Percentiles rank a stretch among this genome's conserved stretches.
phyloP scores from a whole-genome alignment of 495 filamentous ascomycete genomes.

The Daldinia loculata region DNA sequence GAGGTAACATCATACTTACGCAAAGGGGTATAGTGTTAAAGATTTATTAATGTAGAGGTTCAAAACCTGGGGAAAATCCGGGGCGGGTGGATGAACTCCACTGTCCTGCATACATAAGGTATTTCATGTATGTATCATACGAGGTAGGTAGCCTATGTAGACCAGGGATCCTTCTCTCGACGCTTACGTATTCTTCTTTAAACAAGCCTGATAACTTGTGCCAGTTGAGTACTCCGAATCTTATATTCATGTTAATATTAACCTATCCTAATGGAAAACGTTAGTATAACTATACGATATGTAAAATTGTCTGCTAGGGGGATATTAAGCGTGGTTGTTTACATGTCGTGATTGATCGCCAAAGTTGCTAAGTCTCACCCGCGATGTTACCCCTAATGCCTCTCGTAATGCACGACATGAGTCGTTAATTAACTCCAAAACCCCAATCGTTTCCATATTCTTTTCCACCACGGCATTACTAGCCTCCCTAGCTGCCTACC shows the following conservation, averaged over 20 bases:
- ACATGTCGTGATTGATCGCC: background rate
- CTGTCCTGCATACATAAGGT: conserved; percentile 20
- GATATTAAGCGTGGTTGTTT: background rate
- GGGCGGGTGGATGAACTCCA: conserved; percentile 35
- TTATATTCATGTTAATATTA: background rate
- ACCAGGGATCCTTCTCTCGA: conserved; percentile 7
- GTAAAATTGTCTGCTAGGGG: background rate
- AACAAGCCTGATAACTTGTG: background rate
- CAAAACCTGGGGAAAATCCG: conserved; percentile 45
- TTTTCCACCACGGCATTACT: conserved; percentile 26
- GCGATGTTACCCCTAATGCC: conserved; percentile 38
- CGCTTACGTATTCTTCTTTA: background rate
- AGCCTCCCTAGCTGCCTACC: background rate
- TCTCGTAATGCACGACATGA: conserved; percentile 34
- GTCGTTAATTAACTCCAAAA: conserved; percentile 28
- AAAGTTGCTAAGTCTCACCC: conserved; percentile 25
- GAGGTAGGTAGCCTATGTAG: no score
- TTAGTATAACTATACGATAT: background rate
- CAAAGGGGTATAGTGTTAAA: conserved; percentile 25
- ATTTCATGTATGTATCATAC: conserved; percentile 7
- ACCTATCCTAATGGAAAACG: background rate
- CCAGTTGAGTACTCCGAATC: background rate
- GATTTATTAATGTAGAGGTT: conserved; percentile 18
- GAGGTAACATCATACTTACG: conserved; percentile 39
- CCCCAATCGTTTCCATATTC: conserved; percentile 11